Evolutionary conservation across 495 filamentous ascomycete genomes (phyloP).

Genomic region (Pyronema omphalodes): DNA sequence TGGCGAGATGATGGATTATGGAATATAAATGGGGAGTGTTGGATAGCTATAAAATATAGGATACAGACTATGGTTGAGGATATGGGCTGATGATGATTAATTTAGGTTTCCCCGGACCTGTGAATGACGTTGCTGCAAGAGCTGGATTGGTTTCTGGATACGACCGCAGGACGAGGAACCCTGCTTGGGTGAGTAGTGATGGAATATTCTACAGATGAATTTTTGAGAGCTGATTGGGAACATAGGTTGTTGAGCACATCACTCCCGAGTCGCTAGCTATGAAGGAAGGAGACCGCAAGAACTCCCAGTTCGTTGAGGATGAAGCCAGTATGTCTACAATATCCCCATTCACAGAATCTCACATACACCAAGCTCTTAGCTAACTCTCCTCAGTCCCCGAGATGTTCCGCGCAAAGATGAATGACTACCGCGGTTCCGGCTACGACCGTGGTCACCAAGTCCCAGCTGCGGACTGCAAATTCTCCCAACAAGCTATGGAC

Average conservation of each 20-base stretch:
- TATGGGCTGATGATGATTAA: not conserved
- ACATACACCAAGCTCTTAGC: not conserved
- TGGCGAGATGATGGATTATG: too few species aligned
- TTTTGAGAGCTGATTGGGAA: not conserved
- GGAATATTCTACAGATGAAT: not conserved
- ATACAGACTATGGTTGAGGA: too few species aligned
- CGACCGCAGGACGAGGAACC: slow-evolving; percentile 83
- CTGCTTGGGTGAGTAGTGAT: slow-evolving; percentile 46
- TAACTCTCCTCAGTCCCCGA: slow-evolving; percentile 40
- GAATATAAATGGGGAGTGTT: too few species aligned
- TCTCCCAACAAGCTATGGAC: slow-evolving; percentile 85
- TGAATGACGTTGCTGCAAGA: slow-evolving; percentile 60
- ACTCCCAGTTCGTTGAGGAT: slow-evolving; percentile 74
- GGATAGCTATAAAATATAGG: not conserved
- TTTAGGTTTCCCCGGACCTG: slow-evolving; percentile 66
- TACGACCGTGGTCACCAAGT: slow-evolving; percentile 97
- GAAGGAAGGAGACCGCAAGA: slow-evolving; percentile 63
- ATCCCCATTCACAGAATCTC: not conserved
- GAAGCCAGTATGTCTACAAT: slow-evolving; percentile 2
- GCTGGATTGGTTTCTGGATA: slow-evolving; percentile 63
- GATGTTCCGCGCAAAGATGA: slow-evolving; percentile 72
- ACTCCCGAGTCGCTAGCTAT: slow-evolving; percentile 64
- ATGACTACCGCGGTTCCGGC: slow-evolving; percentile 83
- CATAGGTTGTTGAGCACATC: slow-evolving; percentile 92
- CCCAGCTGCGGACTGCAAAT: slow-evolving; percentile 92